Evolutionary conservation across 495 filamentous ascomycete species (phyloP), one percentile per base, ranked within the genome.

Genomic region (Penicillium flavigenum): DNA sequence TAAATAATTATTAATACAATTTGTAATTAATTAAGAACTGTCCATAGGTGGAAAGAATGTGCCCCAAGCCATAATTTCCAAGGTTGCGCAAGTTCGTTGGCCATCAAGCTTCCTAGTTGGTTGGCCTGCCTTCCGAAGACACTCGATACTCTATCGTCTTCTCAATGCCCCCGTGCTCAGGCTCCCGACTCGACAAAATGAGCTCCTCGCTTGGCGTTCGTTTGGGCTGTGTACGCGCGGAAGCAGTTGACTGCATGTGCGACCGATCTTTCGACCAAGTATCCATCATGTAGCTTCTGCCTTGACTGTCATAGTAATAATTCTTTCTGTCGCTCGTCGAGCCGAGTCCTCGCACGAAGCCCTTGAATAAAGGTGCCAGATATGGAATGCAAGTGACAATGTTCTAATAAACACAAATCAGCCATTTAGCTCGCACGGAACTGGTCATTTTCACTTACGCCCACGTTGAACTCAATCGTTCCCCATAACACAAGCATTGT

Each of bases 401-500:
- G 51, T 80, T 80, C 76, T 80, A 58, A 2, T 17, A 6, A 2
- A 38, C 9, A 26, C 10, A 41, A 43, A 27, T 27, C 9, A 39
- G 44, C 29, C 22, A 12, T 14, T n/a, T 20, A 20, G 4, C 38
- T 29, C n/a, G 20, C 3, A 5, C 20, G 17, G 31, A n/a, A 22
- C 27, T 36, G 29, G 44, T 38, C 34, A 19, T 47, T 12, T 11
- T 38, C 47, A 63, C 70, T 44, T 69, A 76, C 74, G 38, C 82
- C 82, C 47, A 83, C 71, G 60, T 84, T 84, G 63, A 85, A 78
- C 59, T 84, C 81, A 48, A 85, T 82, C 5, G 78, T 78, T 2
- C 81, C 81, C 80, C 79, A 84, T 1, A 84, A 62, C 6, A 85
- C 76, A 12, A 85, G 72, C 76, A 83, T 78, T 2, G 82, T 84